A percentile compares a stretch with the other conserved stretches of the same genome.
These are phyloP conservation scores for Colletotrichum paranaense DNA, from an alignment of 2,329 filamentous ascomycete species.

Conservation along the genomic window DNA sequence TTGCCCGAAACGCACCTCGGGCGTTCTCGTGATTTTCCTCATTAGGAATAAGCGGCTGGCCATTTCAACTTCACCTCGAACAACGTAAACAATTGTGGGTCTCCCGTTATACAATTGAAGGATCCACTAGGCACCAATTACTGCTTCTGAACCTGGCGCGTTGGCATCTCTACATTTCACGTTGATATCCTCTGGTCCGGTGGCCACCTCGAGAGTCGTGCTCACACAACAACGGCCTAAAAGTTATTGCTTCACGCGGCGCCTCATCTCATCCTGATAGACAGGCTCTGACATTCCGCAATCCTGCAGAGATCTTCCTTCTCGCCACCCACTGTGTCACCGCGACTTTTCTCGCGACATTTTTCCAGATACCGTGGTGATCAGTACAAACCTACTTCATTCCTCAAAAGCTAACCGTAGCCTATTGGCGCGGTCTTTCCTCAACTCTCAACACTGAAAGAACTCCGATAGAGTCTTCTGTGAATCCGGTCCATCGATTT, in stretches of 20 bases:
- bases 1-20: too few relatives aligned
- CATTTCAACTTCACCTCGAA: background rate
- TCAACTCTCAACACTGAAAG: background rate
- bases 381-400: background rate
- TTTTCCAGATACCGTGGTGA: background rate
- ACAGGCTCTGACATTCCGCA: background rate
- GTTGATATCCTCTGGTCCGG: background rate
- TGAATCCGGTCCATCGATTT: background rate
- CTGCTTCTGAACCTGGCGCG: background rate
- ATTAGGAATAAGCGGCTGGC: background rate
- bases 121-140: background rate
- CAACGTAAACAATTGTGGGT: background rate
- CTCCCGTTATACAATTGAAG: background rate
- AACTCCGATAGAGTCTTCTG: background rate
- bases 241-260: background rate
- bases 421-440: background rate
- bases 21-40: background rate
- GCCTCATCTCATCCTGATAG: background rate
- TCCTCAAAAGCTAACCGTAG: background rate
- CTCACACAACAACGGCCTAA: background rate
- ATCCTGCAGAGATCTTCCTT: background rate
- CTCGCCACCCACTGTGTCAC: background rate
- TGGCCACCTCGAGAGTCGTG: background rate
- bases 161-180: background rate
- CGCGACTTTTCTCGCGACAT: background rate